phyloP scores from a whole-genome alignment of 108 stramenopile genomes.

The Pseudonitzschia pungens region DNA sequence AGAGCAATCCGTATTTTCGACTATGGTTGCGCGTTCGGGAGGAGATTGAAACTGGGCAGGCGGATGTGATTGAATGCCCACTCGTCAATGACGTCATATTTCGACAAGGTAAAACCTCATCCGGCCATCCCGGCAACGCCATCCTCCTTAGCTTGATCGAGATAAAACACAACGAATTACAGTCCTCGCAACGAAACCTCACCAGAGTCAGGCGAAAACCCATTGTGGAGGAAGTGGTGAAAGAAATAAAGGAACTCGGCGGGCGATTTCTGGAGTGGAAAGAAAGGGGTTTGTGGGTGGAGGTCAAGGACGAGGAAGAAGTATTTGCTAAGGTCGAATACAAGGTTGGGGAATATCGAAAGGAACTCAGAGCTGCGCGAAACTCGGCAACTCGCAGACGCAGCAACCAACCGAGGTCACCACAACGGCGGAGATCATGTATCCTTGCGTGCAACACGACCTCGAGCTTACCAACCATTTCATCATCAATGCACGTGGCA shows the following conservation, averaged over 20 bases:
- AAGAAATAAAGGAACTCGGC: background rate
- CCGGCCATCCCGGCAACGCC: conserved; percentile 1
- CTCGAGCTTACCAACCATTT: too few relatives aligned
- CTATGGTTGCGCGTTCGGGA: conserved; percentile 18
- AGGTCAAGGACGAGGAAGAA: background rate
- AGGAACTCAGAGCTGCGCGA: background rate
- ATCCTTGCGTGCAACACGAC: too few relatives aligned
- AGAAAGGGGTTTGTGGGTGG: background rate
- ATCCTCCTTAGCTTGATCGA: background rate
- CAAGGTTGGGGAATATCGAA: background rate
- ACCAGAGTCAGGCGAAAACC: background rate
- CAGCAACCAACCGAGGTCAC: too few relatives aligned
- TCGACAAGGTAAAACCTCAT: background rate
- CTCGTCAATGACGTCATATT: conserved; percentile 2
- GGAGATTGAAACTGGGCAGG: background rate
- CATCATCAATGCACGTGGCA: too few relatives aligned
- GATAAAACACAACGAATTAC: background rate
- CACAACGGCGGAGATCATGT: too few relatives aligned
- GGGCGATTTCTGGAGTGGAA: conserved; percentile 6
- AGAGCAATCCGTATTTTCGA: conserved; percentile 1
- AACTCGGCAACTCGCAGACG: too few relatives aligned
- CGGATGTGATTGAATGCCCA: conserved; percentile 5
- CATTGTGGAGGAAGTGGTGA: background rate
- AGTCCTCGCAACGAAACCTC: background rate
- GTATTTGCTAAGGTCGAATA: background rate